Percentiles rank a stretch among this genome's conserved stretches.
Evolutionary conservation across 148 eudicot genomes (phyloP).

Genomic region (Camellia lanceoleosa): DNA sequence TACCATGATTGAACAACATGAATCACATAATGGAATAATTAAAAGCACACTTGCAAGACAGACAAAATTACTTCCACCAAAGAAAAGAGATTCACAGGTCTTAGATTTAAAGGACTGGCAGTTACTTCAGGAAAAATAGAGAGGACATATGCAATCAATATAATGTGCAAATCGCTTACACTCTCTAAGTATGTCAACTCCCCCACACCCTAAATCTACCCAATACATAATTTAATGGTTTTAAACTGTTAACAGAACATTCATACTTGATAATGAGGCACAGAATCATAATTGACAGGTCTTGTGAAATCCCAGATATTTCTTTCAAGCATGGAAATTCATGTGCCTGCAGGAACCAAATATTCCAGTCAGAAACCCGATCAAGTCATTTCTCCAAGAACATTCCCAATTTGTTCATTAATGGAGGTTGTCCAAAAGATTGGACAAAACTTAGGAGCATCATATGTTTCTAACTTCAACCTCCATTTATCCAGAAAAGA

Average conservation of each 20-base stretch:
- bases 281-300: conserved; percentile 47
- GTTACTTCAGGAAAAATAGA: not conserved
- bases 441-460: not conserved
- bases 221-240: not conserved
- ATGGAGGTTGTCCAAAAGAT: not conserved
- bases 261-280: conserved; percentile 39
- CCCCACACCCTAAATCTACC: not conserved
- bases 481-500: not conserved
- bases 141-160: conserved; percentile 2
- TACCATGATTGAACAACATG: not conserved
- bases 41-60: not conserved
- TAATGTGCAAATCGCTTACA: not conserved
- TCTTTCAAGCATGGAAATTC: conserved; percentile 60
- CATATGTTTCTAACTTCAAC: not conserved
- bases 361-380: conserved; percentile 15
- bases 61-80: not conserved
- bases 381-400: not conserved
- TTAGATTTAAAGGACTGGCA: not conserved
- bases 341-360: conserved; percentile 66
- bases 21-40: not conserved
- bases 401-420: conserved; percentile 4
- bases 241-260: conserved; percentile 20
- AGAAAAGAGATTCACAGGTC: not conserved
- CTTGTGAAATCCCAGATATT: conserved; percentile 44
- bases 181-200: not conserved